phyloP scores from a whole-genome alignment of 2,329 filamentous ascomycete species.

The Ceratocystis albifundus region DNA sequence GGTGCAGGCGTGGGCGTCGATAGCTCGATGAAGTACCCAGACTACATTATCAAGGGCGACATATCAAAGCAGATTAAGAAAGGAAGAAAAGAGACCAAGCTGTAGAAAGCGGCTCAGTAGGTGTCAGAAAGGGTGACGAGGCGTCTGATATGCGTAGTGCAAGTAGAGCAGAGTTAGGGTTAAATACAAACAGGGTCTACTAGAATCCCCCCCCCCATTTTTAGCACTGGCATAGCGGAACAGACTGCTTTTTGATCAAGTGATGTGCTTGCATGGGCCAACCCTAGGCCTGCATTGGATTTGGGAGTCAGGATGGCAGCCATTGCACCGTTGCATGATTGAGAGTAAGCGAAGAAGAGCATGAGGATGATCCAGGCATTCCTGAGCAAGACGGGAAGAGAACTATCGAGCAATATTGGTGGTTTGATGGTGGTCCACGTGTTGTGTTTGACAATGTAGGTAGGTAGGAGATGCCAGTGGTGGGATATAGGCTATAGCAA shows the following conservation, averaged over 20 bases:
- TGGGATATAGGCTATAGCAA: neutral
- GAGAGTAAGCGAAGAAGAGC: neutral
- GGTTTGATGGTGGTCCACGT: neutral
- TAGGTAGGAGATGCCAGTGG: neutral
- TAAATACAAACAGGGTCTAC: neutral
- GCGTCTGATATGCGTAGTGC: neutral
- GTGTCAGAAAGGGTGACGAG: too few species aligned
- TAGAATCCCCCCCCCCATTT: neutral
- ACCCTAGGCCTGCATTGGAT: neutral
- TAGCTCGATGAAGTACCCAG: conserved; percentile 40
- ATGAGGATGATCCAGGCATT: neutral
- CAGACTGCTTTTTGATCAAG: conserved; percentile 4
- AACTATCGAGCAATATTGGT: neutral
- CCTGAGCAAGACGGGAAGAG: neutral
- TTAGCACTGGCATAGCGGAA: neutral
- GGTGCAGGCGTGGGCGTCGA: conserved; percentile 38
- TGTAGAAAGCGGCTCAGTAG: conserved; percentile 24
- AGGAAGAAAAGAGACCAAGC: conserved; percentile 33
- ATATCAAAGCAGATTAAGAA: conserved; percentile 31
- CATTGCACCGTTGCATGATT: conserved; percentile 8
- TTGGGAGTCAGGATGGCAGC: neutral
- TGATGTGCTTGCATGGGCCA: conserved; percentile 9
- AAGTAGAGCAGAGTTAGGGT: neutral
- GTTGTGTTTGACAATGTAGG: neutral
- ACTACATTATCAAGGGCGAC: conserved; percentile 34